Percentiles rank a stretch among this genome's conserved stretches.
Evolutionary conservation across 257 asterid genomes (phyloP).

Genomic region (Scutellaria galericulata): DNA sequence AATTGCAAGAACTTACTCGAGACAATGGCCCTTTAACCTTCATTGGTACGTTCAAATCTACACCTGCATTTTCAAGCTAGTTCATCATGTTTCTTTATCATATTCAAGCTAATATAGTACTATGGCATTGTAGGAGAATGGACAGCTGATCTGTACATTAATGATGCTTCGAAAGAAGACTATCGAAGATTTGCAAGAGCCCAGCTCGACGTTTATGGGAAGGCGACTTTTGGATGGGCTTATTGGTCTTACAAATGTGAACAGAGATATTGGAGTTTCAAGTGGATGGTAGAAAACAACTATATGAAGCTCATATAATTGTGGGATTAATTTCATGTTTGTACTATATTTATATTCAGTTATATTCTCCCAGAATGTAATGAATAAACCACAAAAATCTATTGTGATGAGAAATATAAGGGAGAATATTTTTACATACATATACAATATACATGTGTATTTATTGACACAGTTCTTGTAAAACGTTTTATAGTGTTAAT

Average conservation of each 20-base stretch:
- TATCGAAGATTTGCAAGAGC: constrained; percentile 50
- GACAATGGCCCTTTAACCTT: constrained; percentile 55
- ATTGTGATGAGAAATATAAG: no score
- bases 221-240: constrained; percentile 60
- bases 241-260: constrained; percentile 61
- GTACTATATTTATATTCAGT: not conserved
- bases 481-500: no score
- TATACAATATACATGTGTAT: no score
- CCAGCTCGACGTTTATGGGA: constrained; percentile 52
- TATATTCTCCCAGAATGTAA: not conserved
- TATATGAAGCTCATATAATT: constrained; percentile 36
- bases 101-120: not conserved
- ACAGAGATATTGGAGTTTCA: constrained; percentile 47
- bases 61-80: not conserved
- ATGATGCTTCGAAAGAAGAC: constrained; percentile 35
- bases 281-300: constrained; percentile 49
- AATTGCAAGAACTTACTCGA: constrained; percentile 50
- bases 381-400: not conserved
- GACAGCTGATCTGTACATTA: constrained; percentile 47
- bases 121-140: constrained; percentile 48
- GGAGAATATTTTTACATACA: no score
- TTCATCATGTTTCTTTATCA: no score
- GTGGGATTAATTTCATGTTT: not conserved
- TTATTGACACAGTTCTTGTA: no score
- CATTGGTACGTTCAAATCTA: constrained; percentile 42